A percentile compares a stretch with the other conserved stretches of the same genome.
phyloP scores from a whole-genome alignment of 2,329 filamentous ascomycete genomes.

The Colletotrichum sp. region DNA sequence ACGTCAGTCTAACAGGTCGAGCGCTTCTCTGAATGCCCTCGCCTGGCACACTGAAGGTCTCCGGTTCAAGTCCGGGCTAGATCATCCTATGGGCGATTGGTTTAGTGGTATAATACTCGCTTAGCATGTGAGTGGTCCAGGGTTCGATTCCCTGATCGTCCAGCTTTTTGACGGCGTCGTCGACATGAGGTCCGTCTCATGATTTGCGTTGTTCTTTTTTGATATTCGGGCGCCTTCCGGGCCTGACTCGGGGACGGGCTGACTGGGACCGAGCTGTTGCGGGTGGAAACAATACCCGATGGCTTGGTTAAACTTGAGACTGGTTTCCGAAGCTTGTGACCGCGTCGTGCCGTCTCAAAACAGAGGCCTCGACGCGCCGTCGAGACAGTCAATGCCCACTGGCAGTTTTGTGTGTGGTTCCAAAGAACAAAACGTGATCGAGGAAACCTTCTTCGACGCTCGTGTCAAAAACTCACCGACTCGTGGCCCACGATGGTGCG shows the following conservation, averaged over 20 bases:
- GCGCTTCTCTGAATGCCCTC: background rate
- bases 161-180: background rate
- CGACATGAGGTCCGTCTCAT: background rate
- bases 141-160: slow-evolving; percentile 1
- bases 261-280: background rate
- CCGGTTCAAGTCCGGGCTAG: slow-evolving; percentile 19
- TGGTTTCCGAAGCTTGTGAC: background rate
- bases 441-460: background rate
- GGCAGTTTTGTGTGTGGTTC: background rate
- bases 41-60: slow-evolving; percentile 12
- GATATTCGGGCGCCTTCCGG: background rate
- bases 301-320: background rate
- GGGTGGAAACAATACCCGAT: background rate
- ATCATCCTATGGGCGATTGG: background rate
- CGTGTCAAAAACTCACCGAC: background rate
- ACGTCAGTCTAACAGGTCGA: slow-evolving; percentile 48
- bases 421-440: background rate
- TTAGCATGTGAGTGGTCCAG: slow-evolving; percentile 12
- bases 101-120: slow-evolving; percentile 4
- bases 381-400: background rate
- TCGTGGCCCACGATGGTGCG: background rate
- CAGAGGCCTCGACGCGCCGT: background rate
- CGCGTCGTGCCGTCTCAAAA: background rate
- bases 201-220: background rate
- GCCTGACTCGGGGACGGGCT: background rate